Conservation (phyloP, 257 asterid species). For the Salvia miltiorrhiza region DNA sequence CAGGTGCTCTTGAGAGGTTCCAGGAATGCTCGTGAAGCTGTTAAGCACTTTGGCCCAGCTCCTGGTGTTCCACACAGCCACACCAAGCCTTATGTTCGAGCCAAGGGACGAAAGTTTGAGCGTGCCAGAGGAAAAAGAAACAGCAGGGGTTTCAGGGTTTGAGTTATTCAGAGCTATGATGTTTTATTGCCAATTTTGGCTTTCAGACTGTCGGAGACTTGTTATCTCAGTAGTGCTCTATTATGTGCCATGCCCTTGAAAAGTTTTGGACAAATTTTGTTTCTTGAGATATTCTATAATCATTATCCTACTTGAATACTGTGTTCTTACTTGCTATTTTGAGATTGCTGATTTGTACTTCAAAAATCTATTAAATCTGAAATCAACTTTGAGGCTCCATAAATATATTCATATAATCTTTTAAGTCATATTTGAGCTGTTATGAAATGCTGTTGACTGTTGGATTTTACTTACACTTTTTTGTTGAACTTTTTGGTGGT, state of each 20-base stretch:
- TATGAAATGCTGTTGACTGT: too few species aligned
- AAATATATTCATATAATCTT: too few species aligned
- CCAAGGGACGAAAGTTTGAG: constrained; percentile 52
- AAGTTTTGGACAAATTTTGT: constrained; percentile 13
- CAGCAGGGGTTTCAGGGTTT: constrained; percentile 44
- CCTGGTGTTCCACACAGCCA: constrained; percentile 61
- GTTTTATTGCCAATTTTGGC: background rate
- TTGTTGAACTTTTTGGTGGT: too few species aligned
- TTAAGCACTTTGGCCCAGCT: constrained; percentile 49
- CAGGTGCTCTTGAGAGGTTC: constrained; percentile 48
- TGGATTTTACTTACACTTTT: too few species aligned
- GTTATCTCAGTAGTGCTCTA: background rate
- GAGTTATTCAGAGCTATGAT: constrained; percentile 2
- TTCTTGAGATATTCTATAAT: background rate
- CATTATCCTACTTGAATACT: background rate
- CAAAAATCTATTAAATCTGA: background rate
- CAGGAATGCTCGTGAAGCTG: constrained; percentile 44
- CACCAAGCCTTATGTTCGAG: constrained; percentile 46
- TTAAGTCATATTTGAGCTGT: too few species aligned
- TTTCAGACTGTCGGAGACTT: background rate
- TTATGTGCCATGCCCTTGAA: background rate
- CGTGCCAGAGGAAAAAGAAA: constrained; percentile 42
- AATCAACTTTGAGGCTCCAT: too few species aligned
- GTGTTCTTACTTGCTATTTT: background rate
- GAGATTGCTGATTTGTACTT: too few species aligned